phyloP scores from a whole-genome alignment of 148 eudicot genomes.

The Cornus suecica region DNA sequence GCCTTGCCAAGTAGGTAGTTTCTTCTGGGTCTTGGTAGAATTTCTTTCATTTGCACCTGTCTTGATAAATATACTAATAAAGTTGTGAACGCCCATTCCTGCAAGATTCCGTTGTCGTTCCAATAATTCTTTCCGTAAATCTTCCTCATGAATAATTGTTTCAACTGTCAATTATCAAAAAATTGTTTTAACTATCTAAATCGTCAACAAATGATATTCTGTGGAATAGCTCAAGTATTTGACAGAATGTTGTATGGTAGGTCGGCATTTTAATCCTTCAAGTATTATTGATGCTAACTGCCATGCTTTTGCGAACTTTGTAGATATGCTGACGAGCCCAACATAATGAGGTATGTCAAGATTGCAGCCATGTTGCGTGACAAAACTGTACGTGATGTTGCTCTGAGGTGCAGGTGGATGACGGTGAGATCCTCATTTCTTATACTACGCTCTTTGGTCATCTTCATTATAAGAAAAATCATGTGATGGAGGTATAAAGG shows the following conservation, averaged over 20 bases:
- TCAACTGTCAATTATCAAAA: not conserved
- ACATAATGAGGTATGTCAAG: slow-evolving; percentile 71
- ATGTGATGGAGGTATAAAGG: not conserved
- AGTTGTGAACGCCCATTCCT: no score
- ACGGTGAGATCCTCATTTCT: slow-evolving; percentile 50
- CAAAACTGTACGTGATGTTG: slow-evolving; percentile 92
- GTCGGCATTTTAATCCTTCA: not conserved
- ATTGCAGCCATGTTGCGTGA: slow-evolving; percentile 78
- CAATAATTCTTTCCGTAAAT: not conserved
- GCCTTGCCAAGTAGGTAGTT: slow-evolving; percentile 72
- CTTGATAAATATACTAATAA: no score
- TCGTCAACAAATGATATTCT: not conserved
- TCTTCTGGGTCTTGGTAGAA: slow-evolving; percentile 19
- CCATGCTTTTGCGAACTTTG: slow-evolving; percentile 17
- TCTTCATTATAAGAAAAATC: not conserved
- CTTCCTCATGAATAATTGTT: not conserved
- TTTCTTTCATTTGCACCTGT: not conserved
- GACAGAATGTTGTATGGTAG: not conserved
- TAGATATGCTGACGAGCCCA: slow-evolving; percentile 75
- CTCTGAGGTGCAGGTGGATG: slow-evolving; percentile 93
- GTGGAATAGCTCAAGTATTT: not conserved
- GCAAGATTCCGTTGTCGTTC: no score
- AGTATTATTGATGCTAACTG: not conserved
- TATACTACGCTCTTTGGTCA: slow-evolving; percentile 1
- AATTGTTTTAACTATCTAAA: not conserved